A percentile compares a stretch with the other conserved stretches of the same genome.
These are phyloP conservation scores for Podosphaera leucotricha DNA, from an alignment of 2,329 filamentous ascomycete genomes.

Conservation along the genomic window DNA sequence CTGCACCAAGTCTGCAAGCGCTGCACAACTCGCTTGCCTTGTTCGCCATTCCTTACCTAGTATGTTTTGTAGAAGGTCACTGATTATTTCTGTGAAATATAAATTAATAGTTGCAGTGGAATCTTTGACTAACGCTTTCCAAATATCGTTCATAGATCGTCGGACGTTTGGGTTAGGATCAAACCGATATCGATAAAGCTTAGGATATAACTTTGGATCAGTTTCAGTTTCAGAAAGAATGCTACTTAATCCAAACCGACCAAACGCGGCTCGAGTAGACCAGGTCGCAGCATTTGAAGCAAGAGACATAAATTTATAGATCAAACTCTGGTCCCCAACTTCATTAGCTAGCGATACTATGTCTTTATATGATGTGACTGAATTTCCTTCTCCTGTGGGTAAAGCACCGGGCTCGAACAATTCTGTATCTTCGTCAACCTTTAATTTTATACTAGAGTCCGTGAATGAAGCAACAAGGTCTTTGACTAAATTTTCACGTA, in stretches of 20 bases:
- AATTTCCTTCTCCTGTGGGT: constrained; percentile 71
- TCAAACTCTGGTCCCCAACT: constrained; percentile 83
- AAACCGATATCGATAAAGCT: constrained; percentile 82
- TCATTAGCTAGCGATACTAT: constrained; percentile 91
- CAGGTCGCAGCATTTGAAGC: constrained; percentile 91
- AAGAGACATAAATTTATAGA: constrained; percentile 96
- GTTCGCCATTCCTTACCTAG: constrained; percentile 84
- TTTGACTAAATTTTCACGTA: constrained; percentile 64
- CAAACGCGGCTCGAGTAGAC: constrained; percentile 92
- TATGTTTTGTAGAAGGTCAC: constrained; percentile 66
- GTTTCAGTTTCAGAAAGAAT: constrained; percentile 73
- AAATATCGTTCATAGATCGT: constrained; percentile 91
- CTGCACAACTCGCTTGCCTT: constrained; percentile 75
- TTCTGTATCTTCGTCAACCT: constrained; percentile 75
- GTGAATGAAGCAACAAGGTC: constrained; percentile 82
- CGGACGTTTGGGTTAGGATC: constrained; percentile 88
- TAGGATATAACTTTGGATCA: constrained; percentile 86
- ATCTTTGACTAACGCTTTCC: constrained; percentile 88
- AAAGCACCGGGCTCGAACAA: constrained; percentile 79
- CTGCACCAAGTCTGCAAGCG: constrained; percentile 69
- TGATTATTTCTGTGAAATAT: constrained; percentile 74
- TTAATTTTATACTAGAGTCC: constrained; percentile 47
- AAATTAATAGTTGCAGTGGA: constrained; percentile 49
- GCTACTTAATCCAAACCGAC: constrained; percentile 73
- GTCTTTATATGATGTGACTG: constrained; percentile 89